Evolutionary conservation across 768 basidiomycete genomes (phyloP).

Genomic region (Cantharellus cinnabarinus): DNA sequence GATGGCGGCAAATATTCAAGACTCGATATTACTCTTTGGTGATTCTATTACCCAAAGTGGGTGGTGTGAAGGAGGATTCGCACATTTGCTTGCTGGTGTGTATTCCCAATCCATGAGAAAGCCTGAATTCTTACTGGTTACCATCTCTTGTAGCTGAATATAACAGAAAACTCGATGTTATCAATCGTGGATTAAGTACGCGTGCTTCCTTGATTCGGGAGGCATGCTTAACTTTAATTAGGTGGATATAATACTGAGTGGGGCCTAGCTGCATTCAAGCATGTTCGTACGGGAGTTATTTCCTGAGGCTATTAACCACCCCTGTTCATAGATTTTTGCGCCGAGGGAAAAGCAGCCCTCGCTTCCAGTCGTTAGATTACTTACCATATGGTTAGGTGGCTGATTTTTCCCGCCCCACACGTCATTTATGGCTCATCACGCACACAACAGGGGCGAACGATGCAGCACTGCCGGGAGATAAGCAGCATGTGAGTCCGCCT

Average conservation of each 20-base stretch:
- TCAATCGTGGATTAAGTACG: constrained; percentile 56
- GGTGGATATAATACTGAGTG: constrained; percentile 72
- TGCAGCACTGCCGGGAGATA: constrained; percentile 38
- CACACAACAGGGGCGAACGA: constrained; percentile 36
- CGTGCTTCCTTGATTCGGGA: not conserved
- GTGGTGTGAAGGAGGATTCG: constrained; percentile 43
- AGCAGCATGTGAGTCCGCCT: constrained; percentile 39
- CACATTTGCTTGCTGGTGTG: constrained; percentile 46
- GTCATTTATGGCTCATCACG: not conserved
- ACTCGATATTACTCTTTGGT: constrained; percentile 55
- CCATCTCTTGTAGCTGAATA: constrained; percentile 36
- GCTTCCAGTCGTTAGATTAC: constrained; percentile 42
- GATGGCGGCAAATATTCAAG: constrained; percentile 12
- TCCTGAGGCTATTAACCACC: not conserved
- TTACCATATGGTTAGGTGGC: constrained; percentile 73
- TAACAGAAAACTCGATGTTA: constrained; percentile 58
- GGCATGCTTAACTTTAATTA: not conserved
- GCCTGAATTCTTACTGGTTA: constrained; percentile 6
- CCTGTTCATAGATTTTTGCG: constrained; percentile 31
- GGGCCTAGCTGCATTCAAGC: constrained; percentile 60
- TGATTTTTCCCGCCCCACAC: not conserved
- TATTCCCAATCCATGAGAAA: not conserved
- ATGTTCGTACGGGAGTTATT: constrained; percentile 18
- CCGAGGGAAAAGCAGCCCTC: constrained; percentile 26
- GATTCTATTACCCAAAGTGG: constrained; percentile 62